Percentiles rank a stretch among this genome's conserved stretches.
Conservation (phyloP, 148 eudicot genomes). For the Gaultheria prostrata region DNA sequence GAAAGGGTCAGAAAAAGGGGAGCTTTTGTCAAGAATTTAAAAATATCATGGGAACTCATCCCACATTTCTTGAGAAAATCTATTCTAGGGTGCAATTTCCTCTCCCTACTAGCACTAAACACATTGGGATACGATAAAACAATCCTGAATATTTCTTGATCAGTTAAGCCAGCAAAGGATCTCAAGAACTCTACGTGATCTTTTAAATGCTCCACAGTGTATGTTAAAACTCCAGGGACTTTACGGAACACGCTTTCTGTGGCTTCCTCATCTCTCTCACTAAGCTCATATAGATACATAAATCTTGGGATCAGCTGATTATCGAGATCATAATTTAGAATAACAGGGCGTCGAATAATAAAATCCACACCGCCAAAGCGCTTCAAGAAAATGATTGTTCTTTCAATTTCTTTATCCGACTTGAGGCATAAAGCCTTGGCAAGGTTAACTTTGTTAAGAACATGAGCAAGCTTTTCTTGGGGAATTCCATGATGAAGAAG, state of each 20-base stretch:
- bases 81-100: slow-evolving; percentile 76
- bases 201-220: slow-evolving; percentile 60
- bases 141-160: slow-evolving; percentile 70
- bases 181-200: slow-evolving; percentile 75
- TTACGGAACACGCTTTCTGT: slow-evolving; percentile 51
- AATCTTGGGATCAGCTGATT: slow-evolving; percentile 66
- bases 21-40: slow-evolving; percentile 61
- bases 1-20: slow-evolving; percentile 78
- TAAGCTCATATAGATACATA: slow-evolving; percentile 56
- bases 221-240: slow-evolving; percentile 68
- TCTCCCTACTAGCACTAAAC: slow-evolving; percentile 73
- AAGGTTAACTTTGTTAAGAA: slow-evolving; percentile 72
- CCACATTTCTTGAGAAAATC: slow-evolving; percentile 82
- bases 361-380: slow-evolving; percentile 65
- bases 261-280: slow-evolving; percentile 63
- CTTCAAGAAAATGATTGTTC: slow-evolving; percentile 50
- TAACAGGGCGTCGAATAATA: slow-evolving; percentile 60
- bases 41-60: slow-evolving; percentile 66
- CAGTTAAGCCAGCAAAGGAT: slow-evolving; percentile 66
- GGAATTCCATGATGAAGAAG: slow-evolving; percentile 58
- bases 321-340: slow-evolving; percentile 76
- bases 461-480: slow-evolving; percentile 56
- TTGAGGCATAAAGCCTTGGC: slow-evolving; percentile 64
- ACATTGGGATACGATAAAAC: slow-evolving; percentile 69
- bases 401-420: slow-evolving; percentile 61